These are phyloP conservation scores for Monosporozyma aquatica DNA, from an alignment of 805 yeast species.

Conservation along the genomic window DNA sequence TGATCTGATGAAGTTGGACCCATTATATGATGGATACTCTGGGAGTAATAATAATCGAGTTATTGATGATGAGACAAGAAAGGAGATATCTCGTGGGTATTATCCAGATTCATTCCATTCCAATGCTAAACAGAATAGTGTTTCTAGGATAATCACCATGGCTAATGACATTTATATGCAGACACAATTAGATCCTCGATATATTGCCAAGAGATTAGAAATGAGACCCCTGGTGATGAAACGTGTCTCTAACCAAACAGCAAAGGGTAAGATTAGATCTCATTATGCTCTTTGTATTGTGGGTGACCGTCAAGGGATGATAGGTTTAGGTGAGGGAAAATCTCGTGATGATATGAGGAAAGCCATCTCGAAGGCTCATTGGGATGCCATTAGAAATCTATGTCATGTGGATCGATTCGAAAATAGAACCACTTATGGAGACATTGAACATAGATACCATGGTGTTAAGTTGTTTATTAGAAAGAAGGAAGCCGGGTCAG, in stretches of 20 bases:
- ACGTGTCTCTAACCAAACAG: constrained; percentile 82
- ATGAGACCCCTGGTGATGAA: constrained; percentile 65
- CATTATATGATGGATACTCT: constrained; percentile 80
- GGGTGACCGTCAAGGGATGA: constrained; percentile 88
- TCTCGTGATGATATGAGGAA: constrained; percentile 66
- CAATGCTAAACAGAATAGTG: neutral
- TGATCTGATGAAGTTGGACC: constrained; percentile 63
- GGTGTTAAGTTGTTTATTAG: constrained; percentile 76
- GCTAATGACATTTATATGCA: constrained; percentile 49
- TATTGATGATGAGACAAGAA: constrained; percentile 1
- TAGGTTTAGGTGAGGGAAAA: constrained; percentile 93
- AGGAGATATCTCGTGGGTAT: neutral
- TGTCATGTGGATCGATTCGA: constrained; percentile 78
- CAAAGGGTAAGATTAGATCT: constrained; percentile 80
- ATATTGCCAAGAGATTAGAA: constrained; percentile 45
- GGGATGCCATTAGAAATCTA: constrained; percentile 88
- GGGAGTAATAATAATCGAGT: too few relatives aligned
- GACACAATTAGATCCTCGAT: constrained; percentile 57
- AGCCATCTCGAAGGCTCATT: constrained; percentile 77
- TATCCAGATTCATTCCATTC: constrained; percentile 1
- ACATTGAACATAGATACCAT: constrained; percentile 73
- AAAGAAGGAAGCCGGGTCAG: constrained; percentile 89
- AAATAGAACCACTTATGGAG: constrained; percentile 82
- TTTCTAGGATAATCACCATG: constrained; percentile 12
- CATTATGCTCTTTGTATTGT: constrained; percentile 80